Evolutionary conservation across 768 basidiomycete species (phyloP), one percentile per base, ranked within the genome.

Genomic region (Gautieria morchelliformis): DNA sequence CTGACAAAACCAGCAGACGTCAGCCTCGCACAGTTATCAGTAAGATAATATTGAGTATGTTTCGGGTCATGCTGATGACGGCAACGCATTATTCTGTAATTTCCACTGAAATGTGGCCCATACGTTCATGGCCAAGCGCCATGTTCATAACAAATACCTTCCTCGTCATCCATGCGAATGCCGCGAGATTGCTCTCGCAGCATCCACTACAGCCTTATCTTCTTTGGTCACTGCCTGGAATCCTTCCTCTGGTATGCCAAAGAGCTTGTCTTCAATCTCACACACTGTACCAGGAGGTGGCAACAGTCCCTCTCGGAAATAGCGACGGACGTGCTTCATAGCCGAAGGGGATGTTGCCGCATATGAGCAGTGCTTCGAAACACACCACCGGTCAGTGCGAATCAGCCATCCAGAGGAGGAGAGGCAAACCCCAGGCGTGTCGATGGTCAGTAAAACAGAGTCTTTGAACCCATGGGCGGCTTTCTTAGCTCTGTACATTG

Each of bases 251-350:
- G 20, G n/a, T 14, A 2, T 44, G 10, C 53, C 53, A 54, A 63
- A 63, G 9, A 62, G 22, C 35, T 22, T 53, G 45, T 56, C 52
- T 39, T 63, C 58, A 39, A 63, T 53, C 17, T 62, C 57, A 53
- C 66, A 67, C 4, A 66, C 61, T 14, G 66, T 65, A 9, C 64
- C 66, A 5, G 52, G 39, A 37, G 57, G 33, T 5, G 66, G 66
- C 2, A 67, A 48, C 15, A 51, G 60, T 27, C 66, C 66, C 1
- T 67, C 59, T n/a, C 60, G 54, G 63, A 67, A 67, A 56, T 67
- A 67, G 14, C 50, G 57, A 5, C 64, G 62, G 50, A 67, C 59
- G 41, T 51, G 44, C 50, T 63, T 66, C 1, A 59, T 59, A 4
- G 66, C 65, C 41, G 61, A 65, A 3, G 61, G 53, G 3, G 62